A percentile compares a stretch with the other conserved stretches of the same genome.
These are phyloP conservation scores for Podosphaera fusca DNA, from an alignment of 2,329 filamentous ascomycete species.

Conservation along the genomic window DNA sequence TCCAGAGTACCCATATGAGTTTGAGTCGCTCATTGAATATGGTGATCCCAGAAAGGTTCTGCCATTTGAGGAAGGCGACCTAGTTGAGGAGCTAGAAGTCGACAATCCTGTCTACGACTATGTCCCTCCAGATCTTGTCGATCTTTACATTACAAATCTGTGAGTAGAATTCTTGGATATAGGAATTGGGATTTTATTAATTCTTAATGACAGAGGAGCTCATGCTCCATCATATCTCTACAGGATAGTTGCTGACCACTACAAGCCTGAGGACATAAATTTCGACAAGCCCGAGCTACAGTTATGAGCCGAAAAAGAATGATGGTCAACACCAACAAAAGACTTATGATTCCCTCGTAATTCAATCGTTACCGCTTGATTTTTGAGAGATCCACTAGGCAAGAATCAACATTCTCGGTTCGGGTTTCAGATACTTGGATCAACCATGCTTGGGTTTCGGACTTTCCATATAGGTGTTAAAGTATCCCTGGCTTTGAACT, in stretches of 20 bases:
- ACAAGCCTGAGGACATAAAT: constrained; percentile 15
- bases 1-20: constrained; percentile 67
- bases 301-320: background rate
- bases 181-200: constrained; percentile 2
- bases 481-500: too few relatives aligned
- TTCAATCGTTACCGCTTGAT: too few relatives aligned
- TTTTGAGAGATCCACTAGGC: too few relatives aligned
- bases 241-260: constrained; percentile 51
- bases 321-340: too few relatives aligned
- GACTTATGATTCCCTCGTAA: too few relatives aligned
- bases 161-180: constrained; percentile 20
- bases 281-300: constrained; percentile 2
- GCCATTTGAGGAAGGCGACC: constrained; percentile 52
- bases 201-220: constrained; percentile 26
- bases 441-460: too few relatives aligned
- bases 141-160: constrained; percentile 72
- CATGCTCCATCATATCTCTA: constrained; percentile 52
- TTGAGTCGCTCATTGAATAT: constrained; percentile 64
- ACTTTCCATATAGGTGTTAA: too few relatives aligned
- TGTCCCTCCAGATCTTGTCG: constrained; percentile 50
- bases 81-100: constrained; percentile 58
- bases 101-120: constrained; percentile 66
- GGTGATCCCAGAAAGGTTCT: constrained; percentile 59
- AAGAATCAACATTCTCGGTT: too few relatives aligned
- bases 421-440: too few relatives aligned